Evolutionary conservation across 306 rosid genomes (phyloP).

Genomic region (Trifolium repens): DNA sequence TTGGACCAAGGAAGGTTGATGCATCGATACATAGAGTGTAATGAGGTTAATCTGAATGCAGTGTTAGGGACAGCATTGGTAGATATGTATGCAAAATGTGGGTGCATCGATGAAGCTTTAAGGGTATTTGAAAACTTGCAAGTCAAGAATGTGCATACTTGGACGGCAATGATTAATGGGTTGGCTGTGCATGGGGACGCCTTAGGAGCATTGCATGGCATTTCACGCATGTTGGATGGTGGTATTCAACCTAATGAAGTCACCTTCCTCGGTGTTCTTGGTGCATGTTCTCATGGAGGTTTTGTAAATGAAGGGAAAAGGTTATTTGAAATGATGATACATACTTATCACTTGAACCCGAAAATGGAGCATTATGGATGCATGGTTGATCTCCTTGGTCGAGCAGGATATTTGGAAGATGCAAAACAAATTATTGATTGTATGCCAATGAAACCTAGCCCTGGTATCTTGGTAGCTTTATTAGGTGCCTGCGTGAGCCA

Average conservation of each 20-base stretch:
- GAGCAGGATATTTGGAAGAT: constrained; percentile 55
- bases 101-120: constrained; percentile 49
- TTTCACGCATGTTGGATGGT: constrained; percentile 48
- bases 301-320: constrained; percentile 47
- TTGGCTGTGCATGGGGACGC: constrained; percentile 49
- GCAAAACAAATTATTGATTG: constrained; percentile 48
- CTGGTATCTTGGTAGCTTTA: constrained; percentile 47
- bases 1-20: constrained; percentile 53
- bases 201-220: constrained; percentile 42
- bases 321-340: constrained; percentile 45
- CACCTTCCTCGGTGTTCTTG: constrained; percentile 48
- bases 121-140: constrained; percentile 45
- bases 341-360: constrained; percentile 47
- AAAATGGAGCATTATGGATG: constrained; percentile 56
- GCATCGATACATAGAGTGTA: constrained; percentile 42
- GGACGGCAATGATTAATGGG: constrained; percentile 52
- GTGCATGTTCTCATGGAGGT: constrained; percentile 58
- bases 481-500: constrained; percentile 53
- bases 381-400: constrained; percentile 56
- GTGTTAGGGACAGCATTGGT: constrained; percentile 47
- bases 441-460: constrained; percentile 56
- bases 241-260: constrained; percentile 53
- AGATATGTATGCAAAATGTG: constrained; percentile 57
- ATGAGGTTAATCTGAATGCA: constrained; percentile 28
- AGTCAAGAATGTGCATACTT: constrained; percentile 48